These are phyloP conservation scores for Talaromyces liani DNA, from an alignment of 495 filamentous ascomycete species.

Conservation along the genomic window DNA sequence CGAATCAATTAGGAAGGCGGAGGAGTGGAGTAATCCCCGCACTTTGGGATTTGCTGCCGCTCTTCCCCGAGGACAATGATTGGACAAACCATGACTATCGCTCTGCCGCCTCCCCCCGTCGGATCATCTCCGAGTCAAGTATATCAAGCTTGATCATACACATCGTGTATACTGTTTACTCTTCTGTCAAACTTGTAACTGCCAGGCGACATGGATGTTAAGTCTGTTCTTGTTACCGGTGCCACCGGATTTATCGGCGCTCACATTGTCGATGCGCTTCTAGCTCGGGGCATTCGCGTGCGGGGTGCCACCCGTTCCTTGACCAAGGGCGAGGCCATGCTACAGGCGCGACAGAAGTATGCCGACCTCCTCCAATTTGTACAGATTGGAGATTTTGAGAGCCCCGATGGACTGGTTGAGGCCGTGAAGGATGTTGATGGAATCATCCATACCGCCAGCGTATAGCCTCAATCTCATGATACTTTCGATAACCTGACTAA, in stretches of 20 bases:
- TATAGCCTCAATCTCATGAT: neutral
- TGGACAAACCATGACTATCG: neutral
- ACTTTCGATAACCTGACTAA: neutral
- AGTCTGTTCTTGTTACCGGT: conserved; percentile 11
- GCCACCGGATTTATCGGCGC: conserved; percentile 7
- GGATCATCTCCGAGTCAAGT: conserved; percentile 1
- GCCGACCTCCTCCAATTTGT: neutral
- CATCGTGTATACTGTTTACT: neutral
- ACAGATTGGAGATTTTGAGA: neutral
- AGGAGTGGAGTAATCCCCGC: neutral
- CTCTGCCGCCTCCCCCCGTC: neutral
- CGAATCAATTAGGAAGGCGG: neutral
- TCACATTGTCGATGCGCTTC: conserved; percentile 3
- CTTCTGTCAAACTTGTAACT: neutral
- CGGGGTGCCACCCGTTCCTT: conserved; percentile 10
- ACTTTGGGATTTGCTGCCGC: neutral
- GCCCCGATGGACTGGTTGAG: neutral
- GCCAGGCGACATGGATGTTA: neutral
- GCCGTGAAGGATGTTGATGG: conserved; percentile 4
- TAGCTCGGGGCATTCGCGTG: conserved; percentile 15
- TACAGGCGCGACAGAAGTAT: neutral
- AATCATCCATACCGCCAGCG: conserved; percentile 2
- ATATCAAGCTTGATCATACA: neutral
- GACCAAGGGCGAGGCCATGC: neutral
- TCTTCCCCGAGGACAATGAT: neutral